Conservation (phyloP, 768 basidiomycete genomes). For the Rhizopogon vinicolor region DNA sequence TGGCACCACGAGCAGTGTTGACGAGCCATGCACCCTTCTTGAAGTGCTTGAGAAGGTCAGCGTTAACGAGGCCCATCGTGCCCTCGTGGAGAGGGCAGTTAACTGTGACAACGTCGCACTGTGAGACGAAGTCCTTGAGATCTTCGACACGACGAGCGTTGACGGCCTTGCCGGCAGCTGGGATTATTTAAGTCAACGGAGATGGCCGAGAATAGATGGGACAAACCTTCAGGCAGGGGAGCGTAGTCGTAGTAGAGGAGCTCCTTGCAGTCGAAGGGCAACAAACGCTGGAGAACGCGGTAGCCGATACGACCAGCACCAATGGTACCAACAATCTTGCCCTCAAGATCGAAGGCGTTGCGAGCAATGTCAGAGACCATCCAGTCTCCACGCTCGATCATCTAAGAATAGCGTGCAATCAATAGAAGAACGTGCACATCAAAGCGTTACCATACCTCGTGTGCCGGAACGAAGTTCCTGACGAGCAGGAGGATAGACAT, state of each 20-base stretch:
- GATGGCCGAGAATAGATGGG: neutral
- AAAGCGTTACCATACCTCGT: constrained; percentile 51
- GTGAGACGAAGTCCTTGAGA: constrained; percentile 54
- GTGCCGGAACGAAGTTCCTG: constrained; percentile 84
- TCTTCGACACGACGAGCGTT: constrained; percentile 72
- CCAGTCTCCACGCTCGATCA: constrained; percentile 86
- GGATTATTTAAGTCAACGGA: neutral
- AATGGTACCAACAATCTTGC: constrained; percentile 89
- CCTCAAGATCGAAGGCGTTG: constrained; percentile 84
- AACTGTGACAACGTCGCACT: constrained; percentile 82
- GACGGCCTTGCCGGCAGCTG: constrained; percentile 63
- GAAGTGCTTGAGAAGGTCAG: constrained; percentile 79
- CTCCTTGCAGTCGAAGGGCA: constrained; percentile 86
- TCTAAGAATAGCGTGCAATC: constrained; percentile 31
- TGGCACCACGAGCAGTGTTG: constrained; percentile 91
- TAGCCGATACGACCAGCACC: constrained; percentile 83
- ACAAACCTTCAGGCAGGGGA: constrained; percentile 55
- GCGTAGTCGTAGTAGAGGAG: constrained; percentile 88
- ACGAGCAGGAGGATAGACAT: constrained; percentile 91
- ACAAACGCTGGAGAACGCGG: constrained; percentile 74
- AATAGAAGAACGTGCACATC: neutral
- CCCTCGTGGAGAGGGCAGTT: constrained; percentile 88
- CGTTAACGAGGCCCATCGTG: constrained; percentile 75
- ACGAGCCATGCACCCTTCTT: constrained; percentile 92
- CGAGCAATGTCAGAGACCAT: constrained; percentile 79